Percentiles rank a stretch among this genome's conserved stretches.
Evolutionary conservation across 371 early-diverging fungal genomes (phyloP).

Genomic region (Dichotomocladium elegans): DNA sequence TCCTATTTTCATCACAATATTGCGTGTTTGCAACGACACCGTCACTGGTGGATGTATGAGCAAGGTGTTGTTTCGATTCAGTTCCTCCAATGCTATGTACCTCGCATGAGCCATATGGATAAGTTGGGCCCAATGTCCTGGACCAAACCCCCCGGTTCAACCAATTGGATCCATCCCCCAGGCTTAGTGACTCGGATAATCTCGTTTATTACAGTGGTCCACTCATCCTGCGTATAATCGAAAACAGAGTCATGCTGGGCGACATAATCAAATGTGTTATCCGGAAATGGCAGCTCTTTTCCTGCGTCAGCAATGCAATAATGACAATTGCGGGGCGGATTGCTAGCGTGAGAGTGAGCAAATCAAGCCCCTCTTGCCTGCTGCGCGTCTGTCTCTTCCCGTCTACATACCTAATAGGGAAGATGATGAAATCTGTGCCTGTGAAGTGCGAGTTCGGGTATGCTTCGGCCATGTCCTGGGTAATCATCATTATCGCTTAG

Average conservation of each 20-base stretch:
- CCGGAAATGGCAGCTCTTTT: slow-evolving; percentile 20
- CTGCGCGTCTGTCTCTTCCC: too few relatives aligned
- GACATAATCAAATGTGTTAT: slow-evolving; percentile 21
- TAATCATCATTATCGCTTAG: too few relatives aligned
- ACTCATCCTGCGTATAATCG: slow-evolving; percentile 13
- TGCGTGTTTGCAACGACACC: slow-evolving; percentile 39
- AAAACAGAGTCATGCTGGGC: slow-evolving; percentile 16
- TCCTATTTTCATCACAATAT: slow-evolving; percentile 25
- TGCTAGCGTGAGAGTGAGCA: slow-evolving; percentile 12
- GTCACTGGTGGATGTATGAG: slow-evolving; percentile 10
- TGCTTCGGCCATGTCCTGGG: slow-evolving; percentile 34
- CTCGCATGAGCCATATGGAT: slow-evolving; percentile 45
- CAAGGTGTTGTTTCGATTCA: background rate
- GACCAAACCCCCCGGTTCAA: slow-evolving; percentile 20
- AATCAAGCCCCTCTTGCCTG: too few relatives aligned
- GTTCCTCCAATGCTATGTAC: slow-evolving; percentile 15
- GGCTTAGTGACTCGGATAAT: slow-evolving; percentile 22
- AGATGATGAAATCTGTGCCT: slow-evolving; percentile 30
- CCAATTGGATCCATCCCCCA: slow-evolving; percentile 25
- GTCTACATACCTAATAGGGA: slow-evolving; percentile 37
- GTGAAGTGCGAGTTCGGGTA: slow-evolving; percentile 41
- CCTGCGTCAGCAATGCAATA: slow-evolving; percentile 22
- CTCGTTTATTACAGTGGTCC: slow-evolving; percentile 15
- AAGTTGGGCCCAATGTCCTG: slow-evolving; percentile 43
- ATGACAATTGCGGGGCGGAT: slow-evolving; percentile 39